Conservation (phyloP, 2,329 filamentous ascomycete genomes). For the Canariomyces notabilis region DNA sequence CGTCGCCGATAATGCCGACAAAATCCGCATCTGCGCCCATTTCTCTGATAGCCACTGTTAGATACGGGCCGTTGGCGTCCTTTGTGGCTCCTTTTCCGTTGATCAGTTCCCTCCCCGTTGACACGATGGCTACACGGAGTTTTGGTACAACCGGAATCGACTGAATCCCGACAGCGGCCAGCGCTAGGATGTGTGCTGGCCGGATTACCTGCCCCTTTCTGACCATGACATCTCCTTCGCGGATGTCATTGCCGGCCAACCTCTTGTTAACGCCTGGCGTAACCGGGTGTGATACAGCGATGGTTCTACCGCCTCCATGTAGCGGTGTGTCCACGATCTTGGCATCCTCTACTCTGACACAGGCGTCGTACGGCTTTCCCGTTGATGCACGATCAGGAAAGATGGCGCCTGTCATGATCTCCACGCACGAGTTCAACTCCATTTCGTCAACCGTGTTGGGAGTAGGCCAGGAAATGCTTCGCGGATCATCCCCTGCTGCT, state of each 20-base stretch:
- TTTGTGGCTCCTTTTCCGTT: slow-evolving; percentile 3
- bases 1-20: slow-evolving; percentile 7
- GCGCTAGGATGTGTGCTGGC: slow-evolving; percentile 4
- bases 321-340: neutral
- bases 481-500: slow-evolving; percentile 8
- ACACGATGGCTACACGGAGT: slow-evolving; percentile 1
- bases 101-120: slow-evolving; percentile 1
- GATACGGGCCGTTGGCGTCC: slow-evolving; percentile 9
- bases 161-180: slow-evolving; percentile 1
- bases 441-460: neutral
- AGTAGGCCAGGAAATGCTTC: neutral
- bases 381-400: slow-evolving; percentile 19
- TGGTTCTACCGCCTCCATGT: neutral
- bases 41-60: neutral
- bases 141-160: neutral
- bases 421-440: slow-evolving; percentile 23
- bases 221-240: neutral
- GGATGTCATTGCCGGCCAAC: slow-evolving; percentile 8
- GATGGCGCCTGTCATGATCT: slow-evolving; percentile 30
- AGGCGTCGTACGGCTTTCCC: slow-evolving; percentile 9
- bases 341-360: slow-evolving; percentile 12
- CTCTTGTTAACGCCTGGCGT: slow-evolving; percentile 2
- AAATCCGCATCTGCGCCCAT: neutral
- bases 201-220: slow-evolving; percentile 2
- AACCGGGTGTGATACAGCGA: slow-evolving; percentile 10